Percentiles rank a stretch among this genome's conserved stretches.
phyloP scores from a whole-genome alignment of 371 early-diverging fungal genomes.

The Mortierella sp. region DNA sequence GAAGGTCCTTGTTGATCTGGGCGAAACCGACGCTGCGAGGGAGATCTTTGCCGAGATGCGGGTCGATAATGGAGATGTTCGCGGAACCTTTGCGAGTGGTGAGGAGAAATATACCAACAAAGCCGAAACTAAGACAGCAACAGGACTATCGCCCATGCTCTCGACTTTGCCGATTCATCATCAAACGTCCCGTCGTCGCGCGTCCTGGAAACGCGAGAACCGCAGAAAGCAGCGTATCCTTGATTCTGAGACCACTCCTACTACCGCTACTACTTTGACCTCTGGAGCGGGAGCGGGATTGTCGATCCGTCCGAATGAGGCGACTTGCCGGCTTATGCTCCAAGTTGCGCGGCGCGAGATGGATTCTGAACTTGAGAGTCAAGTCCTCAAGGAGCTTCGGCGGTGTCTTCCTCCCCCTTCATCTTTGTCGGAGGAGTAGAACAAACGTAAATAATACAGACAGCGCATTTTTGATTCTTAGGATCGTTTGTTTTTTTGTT shows the following conservation, averaged over 20 bases:
- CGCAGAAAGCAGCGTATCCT: not conserved
- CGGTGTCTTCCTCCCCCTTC: not conserved
- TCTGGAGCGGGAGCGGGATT: not conserved
- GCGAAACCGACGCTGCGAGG: constrained; percentile 35
- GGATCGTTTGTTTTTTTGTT: not conserved
- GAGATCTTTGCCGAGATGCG: constrained; percentile 35
- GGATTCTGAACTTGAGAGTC: constrained; percentile 23
- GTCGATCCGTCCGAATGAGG: constrained; percentile 19
- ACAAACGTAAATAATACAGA: not conserved
- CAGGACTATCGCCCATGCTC: not conserved
- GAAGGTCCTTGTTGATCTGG: constrained; percentile 27
- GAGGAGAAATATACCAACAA: constrained; percentile 4
- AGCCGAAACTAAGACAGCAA: no score
- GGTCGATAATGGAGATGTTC: not conserved
- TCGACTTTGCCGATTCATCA: constrained; percentile 3
- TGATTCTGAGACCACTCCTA: not conserved
- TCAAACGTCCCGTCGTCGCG: constrained; percentile 7
- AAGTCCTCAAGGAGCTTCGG: constrained; percentile 12
- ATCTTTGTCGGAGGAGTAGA: not conserved
- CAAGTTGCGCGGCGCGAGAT: constrained; percentile 17
- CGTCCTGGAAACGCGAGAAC: constrained; percentile 5
- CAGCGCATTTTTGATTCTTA: not conserved
- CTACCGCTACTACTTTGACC: not conserved
- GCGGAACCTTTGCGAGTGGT: not conserved
- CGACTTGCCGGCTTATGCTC: constrained; percentile 29